Conservation (phyloP, 441 rosid species). For the Aquilaria agallochum region DNA sequence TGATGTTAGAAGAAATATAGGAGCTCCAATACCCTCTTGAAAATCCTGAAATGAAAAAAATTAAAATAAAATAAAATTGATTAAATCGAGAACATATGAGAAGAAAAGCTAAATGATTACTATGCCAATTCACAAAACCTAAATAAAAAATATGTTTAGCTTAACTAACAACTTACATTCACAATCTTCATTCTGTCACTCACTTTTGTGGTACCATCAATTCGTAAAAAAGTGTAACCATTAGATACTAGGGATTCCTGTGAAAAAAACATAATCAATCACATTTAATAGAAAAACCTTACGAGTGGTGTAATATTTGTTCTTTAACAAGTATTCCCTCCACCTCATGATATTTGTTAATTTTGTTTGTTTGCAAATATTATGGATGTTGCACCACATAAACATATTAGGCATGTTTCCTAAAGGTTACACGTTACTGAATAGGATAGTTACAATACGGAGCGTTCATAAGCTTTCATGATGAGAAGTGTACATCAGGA, state of each 20-base stretch:
- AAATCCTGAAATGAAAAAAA: constrained; percentile 54
- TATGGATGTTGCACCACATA: too few species aligned
- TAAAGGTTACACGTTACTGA: too few species aligned
- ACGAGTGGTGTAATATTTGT: too few species aligned
- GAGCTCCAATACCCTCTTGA: constrained; percentile 76
- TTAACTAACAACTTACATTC: constrained; percentile 42
- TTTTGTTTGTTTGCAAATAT: too few species aligned
- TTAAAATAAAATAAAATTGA: constrained; percentile 11
- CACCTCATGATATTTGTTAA: too few species aligned
- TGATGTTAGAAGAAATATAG: constrained; percentile 88
- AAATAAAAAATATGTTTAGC: background rate
- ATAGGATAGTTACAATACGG: too few species aligned
- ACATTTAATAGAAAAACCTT: background rate
- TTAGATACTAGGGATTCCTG: constrained; percentile 72
- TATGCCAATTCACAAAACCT: constrained; percentile 1
- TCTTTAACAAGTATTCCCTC: too few species aligned
- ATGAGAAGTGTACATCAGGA: too few species aligned
- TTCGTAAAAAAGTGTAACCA: constrained; percentile 68
- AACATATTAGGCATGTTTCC: too few species aligned
- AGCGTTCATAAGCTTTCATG: too few species aligned
- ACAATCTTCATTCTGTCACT: constrained; percentile 81
- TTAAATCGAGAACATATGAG: background rate
- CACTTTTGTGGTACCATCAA: constrained; percentile 95
- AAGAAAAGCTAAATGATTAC: background rate
- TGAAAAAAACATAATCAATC: constrained; percentile 10